Base-by-base conservation (phyloP, 495 filamentous ascomycete genomes). In the Xylaria bambusicola region DNA sequence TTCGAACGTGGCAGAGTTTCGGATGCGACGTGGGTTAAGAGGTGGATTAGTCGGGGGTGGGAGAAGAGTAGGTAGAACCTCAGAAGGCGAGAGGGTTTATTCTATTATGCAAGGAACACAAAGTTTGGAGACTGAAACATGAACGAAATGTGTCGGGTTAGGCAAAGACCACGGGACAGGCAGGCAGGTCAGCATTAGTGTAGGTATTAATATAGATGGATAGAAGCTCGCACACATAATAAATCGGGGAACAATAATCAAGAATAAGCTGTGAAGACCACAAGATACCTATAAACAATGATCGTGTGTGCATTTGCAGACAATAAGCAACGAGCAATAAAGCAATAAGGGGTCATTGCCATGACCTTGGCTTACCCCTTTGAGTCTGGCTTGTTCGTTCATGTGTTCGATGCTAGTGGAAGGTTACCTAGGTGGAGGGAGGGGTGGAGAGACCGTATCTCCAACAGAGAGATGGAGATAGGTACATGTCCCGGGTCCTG, bases 281-380 rank as follows among this genome's bases (percentile, higher is more conserved):
- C n/a, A n/a, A n/a, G n/a, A n/a, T n/a, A n/a, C n/a, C n/a, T n/a
- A 21, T 27, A 26, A 47, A 38, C 53, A 48, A 36, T 56, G 41
- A 48, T 46, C 20, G 42, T 38, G 36, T 38, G 36, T 38, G 36
- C 15, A 3, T 15, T 7, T 38, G 15, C 36, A 20, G 2, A 46
- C 42, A 46, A 20, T n/a, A n/a, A n/a, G n/a, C n/a, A n/a, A n/a
- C n/a, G 17, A 6, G 40, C 40, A 15, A 44, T 26, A 26, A 52
- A 45, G 45, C 26, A 59, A 55, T 61, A 54, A 61, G 58, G 58
- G 58, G 58, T 50, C 52, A 41, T 42, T 61, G 58, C 58, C n/a
- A n/a, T n/a, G n/a, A n/a, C n/a, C n/a, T n/a, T n/a, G n/a, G n/a
- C n/a, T n/a, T n/a, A n/a, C n/a, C 51, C 42, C 41, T 61, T 55